Conservation (phyloP, 1,139 yeast species). For the Pichia norvegensis region DNA sequence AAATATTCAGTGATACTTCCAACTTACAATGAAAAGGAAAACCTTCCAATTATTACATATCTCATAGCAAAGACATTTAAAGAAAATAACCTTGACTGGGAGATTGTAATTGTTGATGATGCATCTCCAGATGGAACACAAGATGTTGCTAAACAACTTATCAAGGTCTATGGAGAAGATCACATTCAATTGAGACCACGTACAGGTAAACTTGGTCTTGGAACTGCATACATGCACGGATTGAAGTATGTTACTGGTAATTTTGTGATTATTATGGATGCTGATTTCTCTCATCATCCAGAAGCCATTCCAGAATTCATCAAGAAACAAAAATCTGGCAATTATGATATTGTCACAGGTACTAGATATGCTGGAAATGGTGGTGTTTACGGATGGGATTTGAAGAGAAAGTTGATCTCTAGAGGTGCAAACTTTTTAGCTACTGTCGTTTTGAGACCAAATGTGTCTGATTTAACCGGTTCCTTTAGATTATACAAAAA, state of each 20-base stretch:
- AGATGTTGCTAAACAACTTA: conserved; percentile 60
- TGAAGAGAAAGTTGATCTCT: conserved; percentile 70
- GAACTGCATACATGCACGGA: conserved; percentile 79
- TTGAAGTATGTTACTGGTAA: conserved; percentile 66
- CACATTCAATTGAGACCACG: conserved; percentile 65
- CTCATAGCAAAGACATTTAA: conserved; percentile 65
- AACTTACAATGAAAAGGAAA: conserved; percentile 68
- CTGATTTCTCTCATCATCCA: conserved; percentile 79
- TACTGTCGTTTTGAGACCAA: conserved; percentile 61
- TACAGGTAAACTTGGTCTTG: conserved; percentile 73
- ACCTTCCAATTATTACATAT: conserved; percentile 67
- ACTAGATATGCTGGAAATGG: conserved; percentile 78
- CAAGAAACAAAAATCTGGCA: conserved; percentile 53
- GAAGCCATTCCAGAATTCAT: conserved; percentile 74
- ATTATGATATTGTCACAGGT: conserved; percentile 78
- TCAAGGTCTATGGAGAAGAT: conserved; percentile 53
- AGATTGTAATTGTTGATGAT: conserved; percentile 71
- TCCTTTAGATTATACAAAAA: conserved; percentile 73
- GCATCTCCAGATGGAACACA: conserved; percentile 82
- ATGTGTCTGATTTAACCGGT: conserved; percentile 72
- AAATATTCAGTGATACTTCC: conserved; percentile 75
- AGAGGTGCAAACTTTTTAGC: conserved; percentile 81
- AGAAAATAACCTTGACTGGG: conserved; percentile 61
- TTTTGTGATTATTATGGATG: conserved; percentile 78
- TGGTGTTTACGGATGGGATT: conserved; percentile 82